Percentiles rank a stretch among this genome's conserved stretches.
phyloP scores from a whole-genome alignment of 768 basidiomycete genomes.

The Phylloporus rhodoxanthus region DNA sequence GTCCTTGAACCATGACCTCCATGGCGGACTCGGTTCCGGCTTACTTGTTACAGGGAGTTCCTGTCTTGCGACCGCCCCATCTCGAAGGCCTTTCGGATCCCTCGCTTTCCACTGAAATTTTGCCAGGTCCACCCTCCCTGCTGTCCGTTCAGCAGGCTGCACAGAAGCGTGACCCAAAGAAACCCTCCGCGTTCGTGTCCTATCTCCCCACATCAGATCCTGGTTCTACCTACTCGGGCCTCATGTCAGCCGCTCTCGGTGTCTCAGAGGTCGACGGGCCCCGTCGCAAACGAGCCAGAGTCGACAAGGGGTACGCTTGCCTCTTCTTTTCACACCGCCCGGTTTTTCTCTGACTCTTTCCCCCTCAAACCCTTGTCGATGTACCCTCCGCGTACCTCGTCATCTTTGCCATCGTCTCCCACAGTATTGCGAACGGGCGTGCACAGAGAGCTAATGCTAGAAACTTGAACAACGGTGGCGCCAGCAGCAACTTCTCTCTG shows the following conservation, averaged over 20 bases:
- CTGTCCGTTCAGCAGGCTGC: slow-evolving; percentile 63
- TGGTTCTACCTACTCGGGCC: slow-evolving; percentile 80
- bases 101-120: slow-evolving; percentile 80
- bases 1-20: slow-evolving; percentile 54
- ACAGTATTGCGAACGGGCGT: slow-evolving; percentile 55
- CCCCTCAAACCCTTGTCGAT: slow-evolving; percentile 27
- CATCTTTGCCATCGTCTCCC: slow-evolving; percentile 11
- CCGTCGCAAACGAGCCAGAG: slow-evolving; percentile 65
- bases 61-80: slow-evolving; percentile 71
- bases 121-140: slow-evolving; percentile 80
- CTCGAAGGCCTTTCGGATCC: slow-evolving; percentile 68
- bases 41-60: slow-evolving; percentile 67
- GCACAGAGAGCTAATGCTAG: slow-evolving; percentile 71
- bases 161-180: slow-evolving; percentile 76
- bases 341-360: slow-evolving; percentile 21
- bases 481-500: slow-evolving; percentile 32
- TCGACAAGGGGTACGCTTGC: slow-evolving; percentile 63
- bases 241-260: slow-evolving; percentile 60
- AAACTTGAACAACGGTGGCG: slow-evolving; percentile 43
- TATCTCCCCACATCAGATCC: slow-evolving; percentile 83
- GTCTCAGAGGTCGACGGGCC: slow-evolving; percentile 55
- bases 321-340: slow-evolving; percentile 21
- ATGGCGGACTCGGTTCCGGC: slow-evolving; percentile 57
- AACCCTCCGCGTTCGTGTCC: slow-evolving; percentile 61
- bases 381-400: slow-evolving; percentile 6